phyloP scores from a whole-genome alignment of 257 asterid species.

The Haberlea rhodopensis region DNA sequence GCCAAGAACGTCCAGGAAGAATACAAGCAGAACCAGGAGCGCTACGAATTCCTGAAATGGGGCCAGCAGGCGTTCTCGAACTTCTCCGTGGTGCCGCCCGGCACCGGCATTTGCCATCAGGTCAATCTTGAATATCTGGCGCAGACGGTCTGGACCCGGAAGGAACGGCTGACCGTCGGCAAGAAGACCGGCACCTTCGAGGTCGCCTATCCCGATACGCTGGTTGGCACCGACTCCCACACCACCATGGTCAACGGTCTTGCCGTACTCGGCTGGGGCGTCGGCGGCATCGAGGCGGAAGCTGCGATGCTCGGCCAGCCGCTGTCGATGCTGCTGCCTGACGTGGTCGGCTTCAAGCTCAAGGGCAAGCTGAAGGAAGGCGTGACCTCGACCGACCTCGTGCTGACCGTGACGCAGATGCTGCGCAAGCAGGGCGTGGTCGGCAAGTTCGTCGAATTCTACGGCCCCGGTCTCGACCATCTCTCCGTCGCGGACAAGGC shows the following conservation, averaged over 20 bases:
- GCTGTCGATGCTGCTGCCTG: background rate
- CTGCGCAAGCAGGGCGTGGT: conserved; percentile 8
- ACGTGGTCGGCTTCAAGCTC: conserved; percentile 2
- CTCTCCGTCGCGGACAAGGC: background rate
- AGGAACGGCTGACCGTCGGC: too few relatives aligned
- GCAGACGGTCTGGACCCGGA: too few relatives aligned
- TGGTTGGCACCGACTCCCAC: background rate
- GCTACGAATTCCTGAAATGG: too few relatives aligned
- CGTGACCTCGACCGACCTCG: background rate
- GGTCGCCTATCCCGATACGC: background rate
- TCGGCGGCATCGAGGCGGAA: conserved; percentile 1
- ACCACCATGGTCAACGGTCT: conserved; percentile 3
- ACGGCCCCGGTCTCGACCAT: background rate
- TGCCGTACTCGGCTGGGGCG: conserved; percentile 5
- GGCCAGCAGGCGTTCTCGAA: too few relatives aligned
- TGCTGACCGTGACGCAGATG: background rate
- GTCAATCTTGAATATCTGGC: too few relatives aligned
- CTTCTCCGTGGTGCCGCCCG: too few relatives aligned
- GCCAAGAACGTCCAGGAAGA: too few relatives aligned
- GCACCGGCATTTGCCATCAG: too few relatives aligned
- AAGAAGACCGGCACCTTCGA: too few relatives aligned
- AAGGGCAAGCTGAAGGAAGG: background rate
- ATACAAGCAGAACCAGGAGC: too few relatives aligned
- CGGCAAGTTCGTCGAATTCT: background rate
- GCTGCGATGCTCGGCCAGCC: conserved; percentile 8